Conservation (phyloP, 1,284 basidiomycete genomes). For the Anthracocystis setariae region DNA sequence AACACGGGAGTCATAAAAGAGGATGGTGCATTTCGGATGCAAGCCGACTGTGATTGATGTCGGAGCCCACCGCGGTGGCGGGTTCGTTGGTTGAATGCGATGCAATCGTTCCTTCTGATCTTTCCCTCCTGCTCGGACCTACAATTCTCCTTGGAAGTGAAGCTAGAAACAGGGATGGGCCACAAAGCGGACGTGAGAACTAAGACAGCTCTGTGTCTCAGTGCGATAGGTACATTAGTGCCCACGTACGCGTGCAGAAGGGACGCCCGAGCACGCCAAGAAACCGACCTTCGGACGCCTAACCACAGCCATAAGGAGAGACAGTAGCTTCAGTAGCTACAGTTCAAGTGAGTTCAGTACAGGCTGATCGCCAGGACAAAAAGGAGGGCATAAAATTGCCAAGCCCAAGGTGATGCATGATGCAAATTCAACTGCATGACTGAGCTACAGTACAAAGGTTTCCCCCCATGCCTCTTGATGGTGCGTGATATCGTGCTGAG, state of each 20-base stretch:
- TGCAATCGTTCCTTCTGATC: not conserved
- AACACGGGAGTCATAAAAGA: constrained; percentile 4
- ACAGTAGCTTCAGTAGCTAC: too few species aligned
- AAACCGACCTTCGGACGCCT: not conserved
- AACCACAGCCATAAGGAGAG: not conserved
- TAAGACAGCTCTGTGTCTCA: not conserved
- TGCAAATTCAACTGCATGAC: constrained; percentile 18
- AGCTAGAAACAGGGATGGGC: not conserved
- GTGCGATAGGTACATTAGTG: not conserved
- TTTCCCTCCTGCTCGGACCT: not conserved
- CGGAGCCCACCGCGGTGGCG: constrained; percentile 1
- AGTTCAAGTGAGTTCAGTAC: too few species aligned
- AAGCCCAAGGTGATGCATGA: constrained; percentile 23
- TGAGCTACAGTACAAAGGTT: too few species aligned
- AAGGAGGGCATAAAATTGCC: constrained; percentile 27
- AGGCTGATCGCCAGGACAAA: constrained; percentile 13
- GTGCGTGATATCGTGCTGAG: not conserved
- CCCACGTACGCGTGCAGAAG: not conserved
- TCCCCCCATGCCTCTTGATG: not conserved
- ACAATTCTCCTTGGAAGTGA: not conserved
- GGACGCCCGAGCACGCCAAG: not conserved
- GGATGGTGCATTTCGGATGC: constrained; percentile 15
- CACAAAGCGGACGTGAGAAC: not conserved
- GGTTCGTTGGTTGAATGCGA: not conserved
- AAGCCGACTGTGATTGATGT: constrained; percentile 11